Percentiles rank a stretch among this genome's conserved stretches.
Evolutionary conservation across 2,329 filamentous ascomycete species (phyloP).

Genomic region (Gnomoniopsis smithogilvyi): DNA sequence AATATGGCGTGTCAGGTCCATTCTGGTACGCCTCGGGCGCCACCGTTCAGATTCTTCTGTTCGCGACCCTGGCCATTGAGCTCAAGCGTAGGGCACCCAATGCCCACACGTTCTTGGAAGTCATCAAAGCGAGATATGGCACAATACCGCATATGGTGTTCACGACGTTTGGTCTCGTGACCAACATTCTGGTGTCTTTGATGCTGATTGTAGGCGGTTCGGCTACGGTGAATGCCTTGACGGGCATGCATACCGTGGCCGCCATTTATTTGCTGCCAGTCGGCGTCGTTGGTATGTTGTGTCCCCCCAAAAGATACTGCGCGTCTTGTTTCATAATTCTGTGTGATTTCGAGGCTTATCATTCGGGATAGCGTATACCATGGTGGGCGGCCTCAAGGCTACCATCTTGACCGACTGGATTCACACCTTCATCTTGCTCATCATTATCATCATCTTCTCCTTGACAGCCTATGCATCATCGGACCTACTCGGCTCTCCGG

Average conservation of each 20-base stretch:
- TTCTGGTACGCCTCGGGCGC: constrained; percentile 67
- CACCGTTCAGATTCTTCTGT: constrained; percentile 83
- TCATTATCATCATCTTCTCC: constrained; percentile 83
- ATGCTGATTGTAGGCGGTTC: constrained; percentile 84
- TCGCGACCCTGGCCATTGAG: constrained; percentile 87
- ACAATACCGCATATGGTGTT: constrained; percentile 69
- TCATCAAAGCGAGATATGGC: constrained; percentile 79
- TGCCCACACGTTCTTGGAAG: constrained; percentile 81
- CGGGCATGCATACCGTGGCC: constrained; percentile 72
- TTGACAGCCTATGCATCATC: constrained; percentile 78
- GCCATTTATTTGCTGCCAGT: constrained; percentile 81
- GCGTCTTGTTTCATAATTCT: background rate
- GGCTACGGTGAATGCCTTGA: constrained; percentile 68
- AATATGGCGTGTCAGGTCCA: constrained; percentile 64
- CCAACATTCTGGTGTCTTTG: constrained; percentile 82
- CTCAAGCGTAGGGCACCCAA: constrained; percentile 84
- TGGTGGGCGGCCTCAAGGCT: constrained; percentile 76
- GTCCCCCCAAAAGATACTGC: too few relatives aligned
- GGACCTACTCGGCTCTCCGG: constrained; percentile 68
- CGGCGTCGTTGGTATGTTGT: constrained; percentile 56
- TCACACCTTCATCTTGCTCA: constrained; percentile 78
- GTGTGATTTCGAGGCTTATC: background rate
- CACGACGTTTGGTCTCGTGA: constrained; percentile 77
- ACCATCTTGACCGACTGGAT: constrained; percentile 85
- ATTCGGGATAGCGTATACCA: constrained; percentile 59